A percentile compares a stretch with the other conserved stretches of the same genome.
Evolutionary conservation across 2,329 filamentous ascomycete genomes (phyloP).

Genomic region (Plectosphaerella cucumerina): DNA sequence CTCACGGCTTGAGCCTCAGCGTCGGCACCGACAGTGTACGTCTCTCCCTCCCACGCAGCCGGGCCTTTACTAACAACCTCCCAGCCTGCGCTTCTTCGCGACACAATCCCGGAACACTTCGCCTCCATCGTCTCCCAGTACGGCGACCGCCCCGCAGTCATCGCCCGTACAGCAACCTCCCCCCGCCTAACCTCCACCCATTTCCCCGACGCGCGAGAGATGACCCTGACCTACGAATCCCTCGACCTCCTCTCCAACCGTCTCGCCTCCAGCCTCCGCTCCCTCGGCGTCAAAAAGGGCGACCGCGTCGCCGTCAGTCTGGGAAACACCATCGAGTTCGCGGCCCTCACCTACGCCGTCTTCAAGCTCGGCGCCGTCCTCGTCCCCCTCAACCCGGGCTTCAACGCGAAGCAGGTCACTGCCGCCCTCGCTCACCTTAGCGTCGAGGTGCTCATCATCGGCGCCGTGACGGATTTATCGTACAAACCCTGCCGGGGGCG

Average conservation of each 20-base stretch:
- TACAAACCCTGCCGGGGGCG: conserved; percentile 53
- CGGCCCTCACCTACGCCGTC: conserved; percentile 78
- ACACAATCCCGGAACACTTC: conserved; percentile 73
- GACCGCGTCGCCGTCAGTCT: conserved; percentile 82
- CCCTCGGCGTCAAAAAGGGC: conserved; percentile 72
- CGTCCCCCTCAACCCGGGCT: conserved; percentile 89
- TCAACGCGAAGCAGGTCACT: conserved; percentile 74
- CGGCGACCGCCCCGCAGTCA: conserved; percentile 60
- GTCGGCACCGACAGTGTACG: neutral
- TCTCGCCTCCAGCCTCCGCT: conserved; percentile 66
- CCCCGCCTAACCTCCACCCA: conserved; percentile 26
- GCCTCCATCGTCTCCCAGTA: conserved; percentile 56
- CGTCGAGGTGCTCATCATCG: conserved; percentile 72
- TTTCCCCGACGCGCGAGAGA: conserved; percentile 55
- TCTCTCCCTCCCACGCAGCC: neutral
- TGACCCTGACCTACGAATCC: conserved; percentile 65
- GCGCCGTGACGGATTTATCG: conserved; percentile 81
- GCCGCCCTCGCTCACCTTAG: conserved; percentile 74
- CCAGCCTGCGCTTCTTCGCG: conserved; percentile 61
- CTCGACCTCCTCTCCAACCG: conserved; percentile 75
- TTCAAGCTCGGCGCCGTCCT: conserved; percentile 94
- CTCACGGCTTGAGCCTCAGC: neutral
- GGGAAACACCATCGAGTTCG: conserved; percentile 82
- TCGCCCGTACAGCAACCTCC: conserved; percentile 40
- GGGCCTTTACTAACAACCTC: neutral